Evolutionary conservation across 306 rosid genomes (phyloP).

Genomic region (Sesbania bispinosa): DNA sequence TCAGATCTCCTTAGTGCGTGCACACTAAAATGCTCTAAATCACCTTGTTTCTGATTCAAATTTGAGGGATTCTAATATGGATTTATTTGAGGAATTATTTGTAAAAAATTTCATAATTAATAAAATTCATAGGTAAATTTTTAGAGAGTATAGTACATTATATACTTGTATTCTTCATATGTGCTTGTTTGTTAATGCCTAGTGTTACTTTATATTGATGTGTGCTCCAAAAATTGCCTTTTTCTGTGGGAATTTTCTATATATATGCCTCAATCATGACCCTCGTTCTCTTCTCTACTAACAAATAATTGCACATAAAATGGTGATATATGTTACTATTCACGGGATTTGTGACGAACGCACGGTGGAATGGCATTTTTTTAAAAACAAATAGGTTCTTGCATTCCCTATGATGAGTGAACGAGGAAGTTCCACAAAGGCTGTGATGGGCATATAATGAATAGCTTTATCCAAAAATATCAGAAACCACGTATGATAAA

Average conservation of each 20-base stretch:
- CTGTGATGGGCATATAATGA: constrained; percentile 16
- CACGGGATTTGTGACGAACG: constrained; percentile 13
- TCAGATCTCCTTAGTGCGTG: not conserved
- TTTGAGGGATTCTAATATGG: no score
- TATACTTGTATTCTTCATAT: not conserved
- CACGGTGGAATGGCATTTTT: not conserved
- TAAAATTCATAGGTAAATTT: no score
- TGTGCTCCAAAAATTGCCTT: constrained; percentile 46
- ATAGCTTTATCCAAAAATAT: constrained; percentile 7
- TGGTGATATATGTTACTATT: not conserved
- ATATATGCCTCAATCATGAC: constrained; percentile 1
- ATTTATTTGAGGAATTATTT: no score
- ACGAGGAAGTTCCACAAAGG: constrained; percentile 46
- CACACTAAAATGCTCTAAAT: not conserved
- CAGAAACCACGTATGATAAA: not conserved
- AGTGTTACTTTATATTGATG: not conserved
- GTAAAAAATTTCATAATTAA: no score
- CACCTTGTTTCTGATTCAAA: constrained; percentile 22
- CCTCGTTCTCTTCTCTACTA: no score
- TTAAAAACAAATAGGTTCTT: not conserved
- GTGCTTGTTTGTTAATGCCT: not conserved
- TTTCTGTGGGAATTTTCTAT: constrained; percentile 24
- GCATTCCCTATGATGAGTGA: constrained; percentile 41
- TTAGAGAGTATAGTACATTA: no score
- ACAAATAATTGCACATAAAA: not conserved